phyloP scores from a whole-genome alignment of 371 early-diverging fungal genomes.

The Phascolomyces articulosus region DNA sequence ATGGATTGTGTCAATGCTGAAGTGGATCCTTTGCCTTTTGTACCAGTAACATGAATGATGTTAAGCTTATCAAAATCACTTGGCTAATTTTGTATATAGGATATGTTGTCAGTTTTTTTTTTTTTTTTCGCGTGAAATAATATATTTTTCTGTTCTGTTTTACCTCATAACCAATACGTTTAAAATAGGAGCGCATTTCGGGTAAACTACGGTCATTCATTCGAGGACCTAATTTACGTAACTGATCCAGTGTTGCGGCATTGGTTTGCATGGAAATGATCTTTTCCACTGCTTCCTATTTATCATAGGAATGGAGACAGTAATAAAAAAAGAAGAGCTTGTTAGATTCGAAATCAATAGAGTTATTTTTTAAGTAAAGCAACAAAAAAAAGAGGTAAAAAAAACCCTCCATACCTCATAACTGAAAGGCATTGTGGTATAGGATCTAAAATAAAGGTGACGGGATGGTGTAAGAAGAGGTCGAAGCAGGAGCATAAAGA shows the following conservation, averaged over 20 bases:
- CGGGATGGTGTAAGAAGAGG: background rate
- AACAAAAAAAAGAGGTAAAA: background rate
- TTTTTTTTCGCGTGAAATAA: background rate
- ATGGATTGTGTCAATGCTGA: constrained; percentile 74
- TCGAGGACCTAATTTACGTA: constrained; percentile 71
- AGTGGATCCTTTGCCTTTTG: constrained; percentile 91
- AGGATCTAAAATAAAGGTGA: background rate
- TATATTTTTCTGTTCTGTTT: background rate
- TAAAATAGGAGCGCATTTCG: constrained; percentile 71
- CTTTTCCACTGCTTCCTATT: constrained; percentile 72
- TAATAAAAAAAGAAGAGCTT: background rate
- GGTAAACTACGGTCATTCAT: constrained; percentile 73
- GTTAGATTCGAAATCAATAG: background rate
- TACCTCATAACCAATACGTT: constrained; percentile 77
- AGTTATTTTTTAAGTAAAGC: background rate
- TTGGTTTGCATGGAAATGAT: constrained; percentile 85
- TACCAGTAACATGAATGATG: constrained; percentile 86
- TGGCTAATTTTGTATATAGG: constrained; percentile 28
- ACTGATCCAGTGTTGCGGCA: constrained; percentile 73
- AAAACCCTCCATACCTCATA: constrained; percentile 11
- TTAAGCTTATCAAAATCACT: constrained; percentile 72
- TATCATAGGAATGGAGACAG: background rate
- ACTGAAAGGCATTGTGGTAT: constrained; percentile 16
- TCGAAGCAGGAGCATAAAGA: background rate
- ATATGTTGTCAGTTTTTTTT: background rate